Conservation (phyloP, 805 yeast genomes). For the Suhomyces xylopsoci region DNA sequence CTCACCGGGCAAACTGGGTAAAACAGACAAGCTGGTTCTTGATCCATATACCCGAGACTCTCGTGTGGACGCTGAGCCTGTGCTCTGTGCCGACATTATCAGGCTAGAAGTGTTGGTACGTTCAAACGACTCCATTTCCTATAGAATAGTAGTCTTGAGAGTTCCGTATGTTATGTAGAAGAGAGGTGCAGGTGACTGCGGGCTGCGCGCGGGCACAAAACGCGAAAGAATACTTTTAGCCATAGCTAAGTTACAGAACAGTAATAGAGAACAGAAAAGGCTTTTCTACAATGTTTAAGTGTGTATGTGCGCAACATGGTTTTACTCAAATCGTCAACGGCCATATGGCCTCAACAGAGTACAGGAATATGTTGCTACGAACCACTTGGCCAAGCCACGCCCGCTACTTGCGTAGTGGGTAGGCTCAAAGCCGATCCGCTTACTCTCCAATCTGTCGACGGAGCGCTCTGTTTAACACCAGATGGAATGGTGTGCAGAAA, state of each 20-base stretch:
- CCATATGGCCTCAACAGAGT: slow-evolving; percentile 93
- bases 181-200: not conserved
- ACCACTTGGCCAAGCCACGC: slow-evolving; percentile 65
- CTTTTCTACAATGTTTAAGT: slow-evolving; percentile 33
- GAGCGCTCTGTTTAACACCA: slow-evolving; percentile 83
- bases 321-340: slow-evolving; percentile 98
- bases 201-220: not conserved
- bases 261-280: too few relatives aligned
- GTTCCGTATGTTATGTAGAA: not conserved
- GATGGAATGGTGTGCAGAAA: slow-evolving; percentile 15
- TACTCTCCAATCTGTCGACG: slow-evolving; percentile 93
- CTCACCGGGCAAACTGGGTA: slow-evolving; percentile 22
- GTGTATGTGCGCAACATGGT: slow-evolving; percentile 90
- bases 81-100: not conserved
- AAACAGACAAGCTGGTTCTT: slow-evolving; percentile 16
- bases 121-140: not conserved
- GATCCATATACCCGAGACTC: slow-evolving; percentile 10
- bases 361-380: slow-evolving; percentile 98
- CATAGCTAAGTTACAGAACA: too few relatives aligned
- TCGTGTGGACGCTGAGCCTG: slow-evolving; percentile 2
- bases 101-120: not conserved
- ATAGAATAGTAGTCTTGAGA: not conserved
- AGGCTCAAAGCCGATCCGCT: slow-evolving; percentile 67
- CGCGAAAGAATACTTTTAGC: not conserved
- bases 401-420: slow-evolving; percentile 21